These are phyloP conservation scores for Taiozyma sp. DNA, from an alignment of 1,139 yeast species.

Conservation along the genomic window DNA sequence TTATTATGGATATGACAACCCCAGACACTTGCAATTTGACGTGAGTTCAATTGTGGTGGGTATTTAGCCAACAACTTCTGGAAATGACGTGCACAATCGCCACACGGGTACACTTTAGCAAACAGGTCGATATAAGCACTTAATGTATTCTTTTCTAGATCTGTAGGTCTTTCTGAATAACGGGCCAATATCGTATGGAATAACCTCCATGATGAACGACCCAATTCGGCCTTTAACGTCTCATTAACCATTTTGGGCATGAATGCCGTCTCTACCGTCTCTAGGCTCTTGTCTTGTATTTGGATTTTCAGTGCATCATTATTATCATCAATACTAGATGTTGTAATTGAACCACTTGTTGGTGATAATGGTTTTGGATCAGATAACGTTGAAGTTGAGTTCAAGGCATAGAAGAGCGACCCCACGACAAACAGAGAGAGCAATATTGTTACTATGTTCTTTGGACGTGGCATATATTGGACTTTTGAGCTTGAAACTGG, in stretches of 20 bases:
- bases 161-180: constrained; percentile 77
- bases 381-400: constrained; percentile 13
- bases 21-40: constrained; percentile 89
- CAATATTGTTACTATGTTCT: constrained; percentile 8
- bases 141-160: constrained; percentile 58
- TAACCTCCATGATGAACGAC: constrained; percentile 86
- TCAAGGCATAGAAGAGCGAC: constrained; percentile 14
- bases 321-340: not conserved
- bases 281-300: not conserved
- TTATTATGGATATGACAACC: constrained; percentile 92
- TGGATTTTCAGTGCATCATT: not conserved
- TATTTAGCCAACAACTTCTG: constrained; percentile 55
- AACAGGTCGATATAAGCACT: constrained; percentile 47
- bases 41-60: constrained; percentile 80
- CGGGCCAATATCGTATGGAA: constrained; percentile 90
- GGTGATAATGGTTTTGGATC: constrained; percentile 23
- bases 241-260: constrained; percentile 82
- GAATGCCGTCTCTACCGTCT: constrained; percentile 39
- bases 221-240: constrained; percentile 41
- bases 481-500: not conserved
- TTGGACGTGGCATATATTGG: constrained; percentile 1
- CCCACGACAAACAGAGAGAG: constrained; percentile 9
- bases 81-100: constrained; percentile 94
- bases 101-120: constrained; percentile 85
- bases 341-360: not conserved